Evolutionary conservation across 176 grass and related monocot species (phyloP).

Genomic region (Oryza officinalis): DNA sequence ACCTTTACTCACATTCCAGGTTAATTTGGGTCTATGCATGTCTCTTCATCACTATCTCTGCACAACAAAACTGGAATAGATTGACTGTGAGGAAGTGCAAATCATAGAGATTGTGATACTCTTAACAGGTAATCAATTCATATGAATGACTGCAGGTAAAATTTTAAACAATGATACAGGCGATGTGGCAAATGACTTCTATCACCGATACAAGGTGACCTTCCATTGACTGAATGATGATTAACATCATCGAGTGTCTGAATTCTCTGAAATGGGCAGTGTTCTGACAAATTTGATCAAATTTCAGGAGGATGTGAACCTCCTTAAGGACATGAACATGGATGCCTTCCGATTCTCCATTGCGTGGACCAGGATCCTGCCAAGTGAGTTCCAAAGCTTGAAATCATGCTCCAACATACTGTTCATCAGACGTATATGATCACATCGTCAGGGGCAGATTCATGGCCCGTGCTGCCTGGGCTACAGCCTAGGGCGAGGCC

Average conservation of each 20-base stretch:
- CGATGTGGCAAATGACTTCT: slow-evolving; percentile 15
- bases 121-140: too few relatives aligned
- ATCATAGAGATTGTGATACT: too few relatives aligned
- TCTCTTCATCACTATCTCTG: too few relatives aligned
- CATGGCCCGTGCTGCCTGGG: too few relatives aligned
- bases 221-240: background rate
- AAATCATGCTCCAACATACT: too few relatives aligned
- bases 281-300: background rate
- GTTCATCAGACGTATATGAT: background rate
- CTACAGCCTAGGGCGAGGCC: too few relatives aligned
- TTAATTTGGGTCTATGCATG: background rate
- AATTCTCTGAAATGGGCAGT: background rate
- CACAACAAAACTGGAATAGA: too few relatives aligned
- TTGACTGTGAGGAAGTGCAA: too few relatives aligned
- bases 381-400: too few relatives aligned
- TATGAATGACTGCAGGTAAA: background rate
- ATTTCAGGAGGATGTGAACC: slow-evolving; percentile 14
- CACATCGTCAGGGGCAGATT: background rate
- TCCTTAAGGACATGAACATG: slow-evolving; percentile 59
- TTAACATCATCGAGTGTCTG: background rate
- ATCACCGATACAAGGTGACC: slow-evolving; percentile 22
- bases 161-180: background rate
- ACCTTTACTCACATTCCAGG: slow-evolving; percentile 57
- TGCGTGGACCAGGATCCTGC: slow-evolving; percentile 63
- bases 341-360: slow-evolving; percentile 65